Base-by-base conservation (phyloP, 352 stramenopile genomes). In the Phytopythium chamaehyphon region DNA sequence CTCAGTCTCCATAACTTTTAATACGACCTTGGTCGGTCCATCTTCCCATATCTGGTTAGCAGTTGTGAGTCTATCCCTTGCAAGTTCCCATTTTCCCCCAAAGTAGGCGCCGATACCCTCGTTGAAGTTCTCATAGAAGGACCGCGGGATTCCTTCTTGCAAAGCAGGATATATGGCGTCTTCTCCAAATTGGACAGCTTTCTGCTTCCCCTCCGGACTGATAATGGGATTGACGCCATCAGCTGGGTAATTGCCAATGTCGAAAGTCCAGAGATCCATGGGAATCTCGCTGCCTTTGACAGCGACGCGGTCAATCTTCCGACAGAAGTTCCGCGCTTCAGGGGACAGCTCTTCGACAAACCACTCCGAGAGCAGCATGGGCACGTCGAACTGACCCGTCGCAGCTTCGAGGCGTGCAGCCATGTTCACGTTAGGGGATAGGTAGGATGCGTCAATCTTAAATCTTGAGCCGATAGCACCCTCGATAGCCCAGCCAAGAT, bases 381-480 rank as follows among this genome's bases (percentile, higher is more conserved):
- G 88, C 11, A 98, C 86, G 33, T 96, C 86, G 52, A 98, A 99
- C 63, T 98, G 94, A 2, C 95, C 95, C 6, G 90, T 97, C 15
- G 95, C 95, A 44, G 91, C 95, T 69, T 98, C 97, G 51, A 99
- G 86, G 44, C 96, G 84, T 15, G 90, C 93, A 3, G 96, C 93
- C 94, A 99, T 98, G 71, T 99, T 99, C 11, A 99, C 96, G 63
- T 99, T 96, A 6, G 96, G 96, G 3, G 92, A 98, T 1, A 99
- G 66, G 56, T 99, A 99, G 1, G 95, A 98, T 24, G 96, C 96
- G 71, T 99, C 96, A 45, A 99, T 98, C 67, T 99, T 99, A 78
- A 98, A 98, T 24, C 92, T 67, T 16, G 90, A 98, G 23, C 97
- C 97, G 51, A 99, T 98, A 1, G 96, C 95, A 22, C 97, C 97